Evolutionary conservation across 176 grass and related monocot genomes (phyloP), one percentile per base, ranked within the genome.

Genomic region (Aegilops bicornis): DNA sequence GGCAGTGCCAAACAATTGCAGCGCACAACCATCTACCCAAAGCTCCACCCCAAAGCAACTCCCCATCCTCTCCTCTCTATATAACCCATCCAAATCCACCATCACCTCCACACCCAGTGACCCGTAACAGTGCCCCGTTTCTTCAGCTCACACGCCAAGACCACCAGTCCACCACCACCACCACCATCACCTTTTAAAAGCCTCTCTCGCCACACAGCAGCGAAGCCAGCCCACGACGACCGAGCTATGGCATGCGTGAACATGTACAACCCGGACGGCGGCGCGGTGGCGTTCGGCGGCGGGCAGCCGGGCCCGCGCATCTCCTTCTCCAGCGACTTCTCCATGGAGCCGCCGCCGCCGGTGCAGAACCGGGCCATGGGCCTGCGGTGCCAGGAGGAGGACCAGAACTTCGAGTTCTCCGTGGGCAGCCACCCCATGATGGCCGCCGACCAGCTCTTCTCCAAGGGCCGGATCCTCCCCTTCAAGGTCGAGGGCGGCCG

Each of bases 301-400:
- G 86, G 92, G 14, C 92, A 92, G 50, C 50, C 50, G 16, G 50
- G 50, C 16, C 50, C 50, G 35, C 97, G 97, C 88, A 94, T 99
- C 90, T 99, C 97, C 83, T 99, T 99, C 92, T 99, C 97, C 23
- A 99, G 88, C 59, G 97, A 96, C 92, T 99, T 99, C 85, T 91
- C 82, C 33, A 87, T 99, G 24, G 97, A 99, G 74, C 86, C 82
- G 65, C 86, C 92, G 39, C 84, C 92, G 73, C 79, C 83, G 69
- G 83, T 73, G 25, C 82, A 88, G 82, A 91, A 91, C 86, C 89
- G 82, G 31, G 89, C 89, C 39, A 81, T 69, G 79, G 87, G 84
- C 14, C 90, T 87, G 71, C 79, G 85, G 9, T 83, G 90, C 73
- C 90, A 89, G 77, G 87, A 93, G 64, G 87, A 86, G 50, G 97